Evolutionary conservation across 2,329 filamentous ascomycete species (phyloP).

Genomic region (Colletotrichum australisinense): DNA sequence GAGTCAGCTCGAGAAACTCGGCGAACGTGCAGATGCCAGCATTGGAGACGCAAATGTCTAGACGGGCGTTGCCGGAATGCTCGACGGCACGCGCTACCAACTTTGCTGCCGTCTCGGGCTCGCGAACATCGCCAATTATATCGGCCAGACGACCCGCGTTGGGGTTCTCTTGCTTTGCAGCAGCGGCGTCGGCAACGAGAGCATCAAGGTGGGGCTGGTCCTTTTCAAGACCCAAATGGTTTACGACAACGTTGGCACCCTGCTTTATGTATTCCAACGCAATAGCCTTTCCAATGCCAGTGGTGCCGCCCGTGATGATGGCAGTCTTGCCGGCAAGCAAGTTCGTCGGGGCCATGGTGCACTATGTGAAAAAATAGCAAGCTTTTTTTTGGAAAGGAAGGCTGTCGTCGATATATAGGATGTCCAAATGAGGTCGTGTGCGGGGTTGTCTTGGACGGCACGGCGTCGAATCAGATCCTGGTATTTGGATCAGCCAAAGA

Average conservation of each 20-base stretch:
- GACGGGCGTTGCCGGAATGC: conserved; percentile 63
- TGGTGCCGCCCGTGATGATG: conserved; percentile 88
- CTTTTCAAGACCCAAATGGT: conserved; percentile 74
- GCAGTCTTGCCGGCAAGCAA: conserved; percentile 81
- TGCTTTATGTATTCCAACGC: conserved; percentile 82
- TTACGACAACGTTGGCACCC: conserved; percentile 82
- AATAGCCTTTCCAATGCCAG: conserved; percentile 89
- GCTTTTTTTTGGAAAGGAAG: not conserved
- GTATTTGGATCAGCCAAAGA: not conserved
- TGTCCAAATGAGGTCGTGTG: conserved; percentile 9
- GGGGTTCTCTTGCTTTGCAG: conserved; percentile 57
- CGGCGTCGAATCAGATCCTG: not conserved
- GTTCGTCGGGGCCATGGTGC: conserved; percentile 55
- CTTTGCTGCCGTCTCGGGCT: conserved; percentile 75
- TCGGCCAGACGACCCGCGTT: conserved; percentile 70
- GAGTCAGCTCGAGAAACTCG: conserved; percentile 81
- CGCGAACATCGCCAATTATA: conserved; percentile 81
- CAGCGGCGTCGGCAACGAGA: conserved; percentile 62
- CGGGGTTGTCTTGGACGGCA: conserved; percentile 3
- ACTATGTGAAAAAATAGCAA: not conserved
- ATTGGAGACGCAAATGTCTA: conserved; percentile 88
- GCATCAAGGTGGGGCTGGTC: conserved; percentile 65
- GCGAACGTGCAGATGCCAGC: conserved; percentile 90
- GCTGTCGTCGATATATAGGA: not conserved
- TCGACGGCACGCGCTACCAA: conserved; percentile 76